Evolutionary conservation across 768 basidiomycete species (phyloP).

Genomic region (Leccinum subtestaceum): DNA sequence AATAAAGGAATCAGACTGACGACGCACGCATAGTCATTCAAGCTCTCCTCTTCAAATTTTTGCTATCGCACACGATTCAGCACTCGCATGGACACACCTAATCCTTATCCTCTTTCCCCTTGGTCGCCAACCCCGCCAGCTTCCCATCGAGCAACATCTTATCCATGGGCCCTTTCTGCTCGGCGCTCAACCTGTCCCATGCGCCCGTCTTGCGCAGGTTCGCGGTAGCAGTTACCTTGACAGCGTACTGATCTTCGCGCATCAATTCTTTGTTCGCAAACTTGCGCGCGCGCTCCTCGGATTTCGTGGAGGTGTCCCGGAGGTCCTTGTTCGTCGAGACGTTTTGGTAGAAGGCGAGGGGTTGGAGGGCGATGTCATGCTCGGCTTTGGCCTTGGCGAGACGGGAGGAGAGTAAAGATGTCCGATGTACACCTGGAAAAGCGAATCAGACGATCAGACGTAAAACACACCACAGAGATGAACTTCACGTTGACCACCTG

Average conservation of each 20-base stretch:
- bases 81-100: too few species aligned
- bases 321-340: conserved; percentile 70
- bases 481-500: conserved; percentile 45
- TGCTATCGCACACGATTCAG: conserved; percentile 19
- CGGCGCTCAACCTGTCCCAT: conserved; percentile 59
- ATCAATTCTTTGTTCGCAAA: conserved; percentile 73
- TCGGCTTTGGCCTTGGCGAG: conserved; percentile 58
- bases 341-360: conserved; percentile 73
- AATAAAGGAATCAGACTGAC: conserved; percentile 3
- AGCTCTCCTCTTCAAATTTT: conserved; percentile 84
- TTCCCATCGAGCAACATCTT: conserved; percentile 76
- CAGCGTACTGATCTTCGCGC: conserved; percentile 74
- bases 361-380: conserved; percentile 34
- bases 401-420: not conserved
- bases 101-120: conserved; percentile 54
- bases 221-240: conserved; percentile 64
- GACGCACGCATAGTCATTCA: too few species aligned
- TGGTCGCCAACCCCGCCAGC: conserved; percentile 72
- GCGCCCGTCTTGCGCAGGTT: conserved; percentile 60
- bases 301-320: conserved; percentile 73
- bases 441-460: not conserved
- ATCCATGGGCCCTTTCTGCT: conserved; percentile 74
- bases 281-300: conserved; percentile 63
- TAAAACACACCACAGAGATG: not conserved
- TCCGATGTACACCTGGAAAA: conserved; percentile 49